These are phyloP conservation scores for Plasmodium knowlesi DNA, from an alignment of 169 alveolate genomes.

Conservation along the genomic window DNA sequence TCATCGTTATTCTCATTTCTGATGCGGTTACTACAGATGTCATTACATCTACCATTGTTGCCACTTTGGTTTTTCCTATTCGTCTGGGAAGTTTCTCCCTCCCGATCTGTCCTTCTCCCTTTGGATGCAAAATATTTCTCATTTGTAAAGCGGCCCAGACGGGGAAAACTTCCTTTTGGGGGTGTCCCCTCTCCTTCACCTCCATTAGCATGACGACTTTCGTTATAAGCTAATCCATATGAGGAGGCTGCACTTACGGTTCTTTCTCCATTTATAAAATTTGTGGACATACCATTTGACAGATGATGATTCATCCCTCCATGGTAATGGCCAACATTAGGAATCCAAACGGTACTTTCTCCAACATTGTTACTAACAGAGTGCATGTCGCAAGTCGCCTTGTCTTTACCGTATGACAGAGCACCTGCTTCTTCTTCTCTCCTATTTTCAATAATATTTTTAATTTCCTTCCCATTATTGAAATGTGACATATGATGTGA, in stretches of 20 bases:
- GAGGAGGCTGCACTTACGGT: neutral
- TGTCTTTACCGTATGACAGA: neutral
- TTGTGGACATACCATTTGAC: neutral
- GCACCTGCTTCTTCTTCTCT: neutral
- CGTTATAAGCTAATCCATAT: neutral
- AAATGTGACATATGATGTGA: neutral
- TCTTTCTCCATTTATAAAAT: neutral
- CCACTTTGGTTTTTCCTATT: neutral
- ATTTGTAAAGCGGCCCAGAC: neutral
- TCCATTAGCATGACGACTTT: neutral
- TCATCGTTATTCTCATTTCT: neutral
- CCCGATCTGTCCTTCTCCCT: neutral
- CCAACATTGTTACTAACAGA: neutral
- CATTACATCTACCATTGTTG: neutral
- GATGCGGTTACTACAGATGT: neutral
- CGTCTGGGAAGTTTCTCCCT: neutral
- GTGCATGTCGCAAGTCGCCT: neutral
- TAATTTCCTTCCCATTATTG: neutral
- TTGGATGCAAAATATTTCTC: neutral
- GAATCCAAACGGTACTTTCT: neutral
- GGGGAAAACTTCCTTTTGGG: neutral
- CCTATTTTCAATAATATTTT: neutral
- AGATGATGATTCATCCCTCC: neutral
- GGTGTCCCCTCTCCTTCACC: neutral
- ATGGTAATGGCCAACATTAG: neutral